Base-by-base conservation (phyloP, 2,329 filamentous ascomycete species). In the Aureobasidium sp. region DNA sequence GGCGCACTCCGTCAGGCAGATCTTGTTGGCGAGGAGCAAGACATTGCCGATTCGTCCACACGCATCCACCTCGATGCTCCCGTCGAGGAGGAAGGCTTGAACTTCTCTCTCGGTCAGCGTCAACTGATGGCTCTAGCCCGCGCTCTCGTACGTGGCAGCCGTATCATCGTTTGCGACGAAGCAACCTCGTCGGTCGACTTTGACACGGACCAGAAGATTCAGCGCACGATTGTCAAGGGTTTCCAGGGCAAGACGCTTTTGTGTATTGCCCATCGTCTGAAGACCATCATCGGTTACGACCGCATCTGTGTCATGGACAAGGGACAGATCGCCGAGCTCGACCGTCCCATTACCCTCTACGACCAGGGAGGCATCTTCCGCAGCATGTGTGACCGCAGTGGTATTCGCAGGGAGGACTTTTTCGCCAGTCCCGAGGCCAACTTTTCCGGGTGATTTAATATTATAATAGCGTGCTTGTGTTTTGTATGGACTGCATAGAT, bases 101-200 rank as follows among this genome's bases (percentile, higher is more conserved):
- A 97, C 74, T 96, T 96, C 78, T 95, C 90, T 0, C 85, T 97
- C 10, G 93, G 93, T 7, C 93, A 97, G 75, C 85, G 94, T 3
- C 94, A 97, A 74, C 83, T 97, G 51, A 95, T 97, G 88, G 94
- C 94, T 1, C 81, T 99, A 1, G 92, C 92, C 0, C 86, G 94
- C 0, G 94, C 94, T 0, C 83, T 99, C 2, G 93, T 97, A 4
- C 86, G 93, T 38, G 85, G 87, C 45, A 88, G 87, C 0, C 90
- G 88, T 67, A 96, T 97, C 74, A 96, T 97, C 67, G 87, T 99
- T 53, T 96, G 93, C 74, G 94, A 99, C 77, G 94, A 99, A 74
- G 94, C 94, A 0, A 99, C 94, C 0, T 90, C 87, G 1, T 89
- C 84, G 0, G 92, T 97, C 8, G 93, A 97, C 73, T 94, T 96